These are phyloP conservation scores for Aspergillus sclerotioniger DNA, from an alignment of 495 filamentous ascomycete genomes.

Conservation along the genomic window DNA sequence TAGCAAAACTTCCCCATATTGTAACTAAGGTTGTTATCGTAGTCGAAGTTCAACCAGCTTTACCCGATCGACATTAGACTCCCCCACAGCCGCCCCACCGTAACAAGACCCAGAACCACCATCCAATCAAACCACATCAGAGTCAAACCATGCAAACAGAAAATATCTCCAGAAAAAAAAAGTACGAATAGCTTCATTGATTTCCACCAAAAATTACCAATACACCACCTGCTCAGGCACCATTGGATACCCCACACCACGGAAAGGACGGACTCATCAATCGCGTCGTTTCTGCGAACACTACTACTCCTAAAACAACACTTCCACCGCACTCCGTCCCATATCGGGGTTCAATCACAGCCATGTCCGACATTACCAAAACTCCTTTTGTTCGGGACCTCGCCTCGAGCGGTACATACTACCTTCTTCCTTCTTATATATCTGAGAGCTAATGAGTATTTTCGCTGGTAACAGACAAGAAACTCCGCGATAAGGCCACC, in stretches of 20 bases:
- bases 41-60: background rate
- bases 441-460: background rate
- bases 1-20: background rate
- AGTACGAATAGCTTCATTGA: constrained; percentile 15
- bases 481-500: constrained; percentile 77
- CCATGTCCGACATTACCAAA: constrained; percentile 54
- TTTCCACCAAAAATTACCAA: background rate
- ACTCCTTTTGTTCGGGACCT: constrained; percentile 74
- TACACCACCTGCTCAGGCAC: background rate
- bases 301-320: background rate
- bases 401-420: constrained; percentile 66
- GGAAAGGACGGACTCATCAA: background rate
- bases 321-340: background rate
- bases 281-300: background rate
- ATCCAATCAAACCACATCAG: background rate
- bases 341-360: constrained; percentile 1
- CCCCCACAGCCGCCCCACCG: constrained; percentile 4
- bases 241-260: background rate
- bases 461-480: constrained; percentile 57
- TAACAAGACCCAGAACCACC: background rate
- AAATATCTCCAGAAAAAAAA: constrained; percentile 29
- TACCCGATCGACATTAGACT: background rate
- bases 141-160: constrained; percentile 40
- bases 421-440: background rate
- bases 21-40: background rate